These are phyloP conservation scores for Amphirosellinia nigrospora DNA, from an alignment of 495 filamentous ascomycete genomes.

Conservation along the genomic window DNA sequence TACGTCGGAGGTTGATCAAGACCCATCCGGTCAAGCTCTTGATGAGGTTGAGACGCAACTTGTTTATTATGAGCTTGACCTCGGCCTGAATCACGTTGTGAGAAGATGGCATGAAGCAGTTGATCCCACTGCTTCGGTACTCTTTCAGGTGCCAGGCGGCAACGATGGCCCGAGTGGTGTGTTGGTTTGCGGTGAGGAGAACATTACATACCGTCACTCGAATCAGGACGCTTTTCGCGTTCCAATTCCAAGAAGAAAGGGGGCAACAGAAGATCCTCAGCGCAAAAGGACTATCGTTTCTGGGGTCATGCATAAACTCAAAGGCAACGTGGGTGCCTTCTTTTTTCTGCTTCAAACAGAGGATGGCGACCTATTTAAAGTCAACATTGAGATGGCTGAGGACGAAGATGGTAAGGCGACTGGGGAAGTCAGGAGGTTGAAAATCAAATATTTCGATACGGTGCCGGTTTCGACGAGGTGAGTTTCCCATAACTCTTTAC, in stretches of 20 bases:
- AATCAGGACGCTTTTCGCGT: conserved; percentile 90
- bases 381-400: conserved; percentile 88
- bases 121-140: conserved; percentile 83
- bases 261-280: conserved; percentile 88
- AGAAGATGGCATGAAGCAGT: conserved; percentile 94
- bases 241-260: conserved; percentile 83
- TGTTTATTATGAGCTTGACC: conserved; percentile 96
- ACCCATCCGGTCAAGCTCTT: conserved; percentile 83
- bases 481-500: background rate
- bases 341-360: conserved; percentile 97
- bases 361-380: conserved; percentile 96
- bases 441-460: conserved; percentile 98
- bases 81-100: conserved; percentile 96
- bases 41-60: conserved; percentile 84
- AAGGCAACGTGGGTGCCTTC: conserved; percentile 80
- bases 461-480: conserved; percentile 75
- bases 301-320: conserved; percentile 95
- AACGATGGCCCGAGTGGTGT: conserved; percentile 94
- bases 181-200: conserved; percentile 92
- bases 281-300: conserved; percentile 84
- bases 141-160: conserved; percentile 96
- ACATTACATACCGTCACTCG: conserved; percentile 90
- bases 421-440: conserved; percentile 78
- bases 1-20: conserved; percentile 89
- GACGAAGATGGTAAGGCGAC: conserved; percentile 79